phyloP scores from a whole-genome alignment of 2,329 filamentous ascomycete species.

The Botrytis porri region DNA sequence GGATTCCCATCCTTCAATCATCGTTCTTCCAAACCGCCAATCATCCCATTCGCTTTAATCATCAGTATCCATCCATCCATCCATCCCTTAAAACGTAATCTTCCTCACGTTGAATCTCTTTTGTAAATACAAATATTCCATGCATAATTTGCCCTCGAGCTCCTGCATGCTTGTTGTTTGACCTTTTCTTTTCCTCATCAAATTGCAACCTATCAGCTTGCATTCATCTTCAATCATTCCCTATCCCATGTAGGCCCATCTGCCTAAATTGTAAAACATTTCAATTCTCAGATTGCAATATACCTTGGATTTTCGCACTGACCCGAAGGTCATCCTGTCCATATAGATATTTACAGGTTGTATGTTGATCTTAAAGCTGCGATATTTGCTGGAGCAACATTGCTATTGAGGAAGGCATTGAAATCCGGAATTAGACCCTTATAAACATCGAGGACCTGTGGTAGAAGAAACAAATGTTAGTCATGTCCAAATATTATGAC shows the following conservation, averaged over 20 bases:
- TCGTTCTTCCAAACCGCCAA: neutral
- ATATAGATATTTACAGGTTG: constrained; percentile 36
- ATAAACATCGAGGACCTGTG: constrained; percentile 51
- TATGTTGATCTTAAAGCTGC: constrained; percentile 34
- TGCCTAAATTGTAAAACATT: neutral
- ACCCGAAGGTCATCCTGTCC: neutral
- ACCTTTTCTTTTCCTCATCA: constrained; percentile 6
- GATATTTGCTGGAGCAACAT: constrained; percentile 29
- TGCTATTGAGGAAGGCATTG: constrained; percentile 45
- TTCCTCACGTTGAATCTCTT: neutral
- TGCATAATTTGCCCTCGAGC: constrained; percentile 9
- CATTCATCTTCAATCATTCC: constrained; percentile 1
- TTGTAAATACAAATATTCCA: constrained; percentile 19
- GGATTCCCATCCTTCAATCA: neutral
- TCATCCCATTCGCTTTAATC: constrained; percentile 3
- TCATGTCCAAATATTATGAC: constrained; percentile 1
- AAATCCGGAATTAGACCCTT: constrained; percentile 54
- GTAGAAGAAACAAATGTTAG: constrained; percentile 26
- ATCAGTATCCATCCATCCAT: constrained; percentile 4
- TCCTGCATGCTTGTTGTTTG: constrained; percentile 9
- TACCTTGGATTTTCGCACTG: constrained; percentile 4
- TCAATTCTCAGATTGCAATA: constrained; percentile 6
- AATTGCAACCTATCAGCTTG: neutral
- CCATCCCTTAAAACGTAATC: constrained; percentile 6
- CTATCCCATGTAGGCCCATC: neutral